phyloP scores from a whole-genome alignment of 2,329 filamentous ascomycete genomes.

The Calonectria multiphialidica region DNA sequence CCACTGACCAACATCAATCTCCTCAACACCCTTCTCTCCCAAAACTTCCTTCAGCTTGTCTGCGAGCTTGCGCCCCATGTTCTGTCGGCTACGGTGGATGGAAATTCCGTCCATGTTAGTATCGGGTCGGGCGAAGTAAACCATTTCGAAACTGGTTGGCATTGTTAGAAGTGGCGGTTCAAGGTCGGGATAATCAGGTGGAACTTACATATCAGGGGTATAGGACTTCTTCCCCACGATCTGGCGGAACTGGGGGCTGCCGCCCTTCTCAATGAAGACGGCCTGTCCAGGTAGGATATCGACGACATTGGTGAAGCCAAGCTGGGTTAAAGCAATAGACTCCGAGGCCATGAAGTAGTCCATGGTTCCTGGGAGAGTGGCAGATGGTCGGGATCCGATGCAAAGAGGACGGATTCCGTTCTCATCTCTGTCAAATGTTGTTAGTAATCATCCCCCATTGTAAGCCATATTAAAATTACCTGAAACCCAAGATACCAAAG shows the following conservation, averaged over 20 bases:
- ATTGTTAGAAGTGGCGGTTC: too few relatives aligned
- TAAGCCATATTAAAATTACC: conserved; percentile 62
- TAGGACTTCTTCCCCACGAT: conserved; percentile 77
- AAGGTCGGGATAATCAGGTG: neutral
- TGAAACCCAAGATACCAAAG: conserved; percentile 84
- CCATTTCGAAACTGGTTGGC: conserved; percentile 46
- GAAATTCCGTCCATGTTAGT: conserved; percentile 89
- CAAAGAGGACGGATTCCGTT: conserved; percentile 86
- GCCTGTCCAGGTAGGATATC: conserved; percentile 88
- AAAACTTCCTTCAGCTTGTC: conserved; percentile 77
- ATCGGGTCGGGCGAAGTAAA: conserved; percentile 89
- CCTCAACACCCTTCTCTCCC: conserved; percentile 75
- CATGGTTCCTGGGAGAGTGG: conserved; percentile 69
- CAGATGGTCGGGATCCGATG: conserved; percentile 79
- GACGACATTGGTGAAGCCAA: conserved; percentile 80
- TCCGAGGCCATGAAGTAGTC: conserved; percentile 96
- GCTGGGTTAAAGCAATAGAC: conserved; percentile 84
- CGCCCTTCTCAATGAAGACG: conserved; percentile 86
- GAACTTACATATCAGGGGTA: conserved; percentile 71
- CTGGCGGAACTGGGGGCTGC: conserved; percentile 79
- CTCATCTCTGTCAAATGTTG: conserved; percentile 30
- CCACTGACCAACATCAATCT: conserved; percentile 76
- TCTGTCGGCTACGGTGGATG: conserved; percentile 84
- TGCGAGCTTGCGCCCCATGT: conserved; percentile 88
- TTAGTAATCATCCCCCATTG: conserved; percentile 77